Base-by-base conservation (phyloP, 116 monocot genomes). In the Iris pallida region DNA sequence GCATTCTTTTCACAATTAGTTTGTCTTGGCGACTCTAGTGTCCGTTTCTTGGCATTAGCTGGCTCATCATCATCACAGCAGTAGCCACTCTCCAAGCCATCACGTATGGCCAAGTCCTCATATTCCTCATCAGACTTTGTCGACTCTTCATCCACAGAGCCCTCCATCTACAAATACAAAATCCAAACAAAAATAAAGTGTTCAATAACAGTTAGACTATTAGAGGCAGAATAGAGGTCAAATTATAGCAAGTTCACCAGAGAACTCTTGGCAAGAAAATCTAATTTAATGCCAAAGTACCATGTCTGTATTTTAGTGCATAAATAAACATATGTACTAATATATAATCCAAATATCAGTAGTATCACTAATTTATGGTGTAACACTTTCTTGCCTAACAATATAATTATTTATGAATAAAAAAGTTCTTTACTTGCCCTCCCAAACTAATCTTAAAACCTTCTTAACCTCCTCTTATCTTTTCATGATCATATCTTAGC, bases 141-240 rank as follows among this genome's bases (percentile, higher is more conserved):
- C 20, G 72, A 72, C 45, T 63, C 72, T 54, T 72, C 72, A 20
- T 72, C 72, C 14, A 72, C 72, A 54, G 72, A 72, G 54, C 72
- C 72, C 41, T 72, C 72, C 63, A 72, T 72, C 72, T 65, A 45
- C 6, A n/a, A 17, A 6, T 7, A 16, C 14, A 14, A 14, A 52
- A 52, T 10, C 14, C 30, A 30, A 30, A 30, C 30, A 3, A 30
- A 30, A 30, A 30, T 0, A 30, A 8, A 52, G 14, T 14, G 51
- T 52, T 14, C 8, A 52, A 52, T 5, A 1, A 52, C 51, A 52
- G 51, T 2, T 52, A 14, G 51, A 10, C 6, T 52, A 8, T 1
- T 10, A 8, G 14, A 5, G 51, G 8, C 2, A 14, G 51, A 14
- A 52, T 3, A 52, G 51, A 52, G 8, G 2, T 10, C 51, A 8